These are phyloP conservation scores for Aleurites moluccanus DNA, from an alignment of 441 rosid species.

Conservation along the genomic window DNA sequence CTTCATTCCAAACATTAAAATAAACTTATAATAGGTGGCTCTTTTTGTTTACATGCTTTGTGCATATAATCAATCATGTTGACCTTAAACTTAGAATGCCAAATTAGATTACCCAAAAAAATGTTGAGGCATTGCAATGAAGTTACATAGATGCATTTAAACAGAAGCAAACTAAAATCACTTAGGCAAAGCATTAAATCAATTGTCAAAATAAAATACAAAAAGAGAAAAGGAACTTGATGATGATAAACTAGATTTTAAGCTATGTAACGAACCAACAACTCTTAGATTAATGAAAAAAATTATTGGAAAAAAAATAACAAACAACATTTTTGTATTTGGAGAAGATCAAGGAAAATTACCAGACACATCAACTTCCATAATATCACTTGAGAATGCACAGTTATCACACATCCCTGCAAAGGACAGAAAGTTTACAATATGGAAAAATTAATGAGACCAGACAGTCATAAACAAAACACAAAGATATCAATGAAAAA, in stretches of 20 bases:
- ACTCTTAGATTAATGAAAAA: background rate
- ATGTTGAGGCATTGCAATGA: background rate
- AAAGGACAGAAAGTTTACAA: slow-evolving; percentile 20
- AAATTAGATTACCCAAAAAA: background rate
- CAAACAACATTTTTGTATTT: no score
- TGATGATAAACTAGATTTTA: background rate
- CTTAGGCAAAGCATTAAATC: background rate
- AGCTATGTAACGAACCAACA: background rate
- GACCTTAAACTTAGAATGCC: background rate
- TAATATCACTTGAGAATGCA: slow-evolving; percentile 63
- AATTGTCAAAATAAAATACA: background rate
- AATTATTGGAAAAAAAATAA: background rate
- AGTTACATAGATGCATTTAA: background rate
- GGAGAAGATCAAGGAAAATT: slow-evolving; percentile 32
- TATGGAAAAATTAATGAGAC: slow-evolving; percentile 18
- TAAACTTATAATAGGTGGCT: background rate
- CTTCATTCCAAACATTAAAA: background rate
- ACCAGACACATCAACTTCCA: slow-evolving; percentile 76
- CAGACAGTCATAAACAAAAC: background rate
- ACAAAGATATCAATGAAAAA: background rate
- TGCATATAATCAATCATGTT: background rate
- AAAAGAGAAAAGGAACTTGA: background rate
- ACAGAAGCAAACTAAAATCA: background rate
- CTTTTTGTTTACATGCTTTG: background rate
- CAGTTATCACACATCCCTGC: slow-evolving; percentile 97